A percentile compares a stretch with the other conserved stretches of the same genome.
Evolutionary conservation across 1,284 basidiomycete genomes (phyloP).

Genomic region (Laetiporus sulphureus): DNA sequence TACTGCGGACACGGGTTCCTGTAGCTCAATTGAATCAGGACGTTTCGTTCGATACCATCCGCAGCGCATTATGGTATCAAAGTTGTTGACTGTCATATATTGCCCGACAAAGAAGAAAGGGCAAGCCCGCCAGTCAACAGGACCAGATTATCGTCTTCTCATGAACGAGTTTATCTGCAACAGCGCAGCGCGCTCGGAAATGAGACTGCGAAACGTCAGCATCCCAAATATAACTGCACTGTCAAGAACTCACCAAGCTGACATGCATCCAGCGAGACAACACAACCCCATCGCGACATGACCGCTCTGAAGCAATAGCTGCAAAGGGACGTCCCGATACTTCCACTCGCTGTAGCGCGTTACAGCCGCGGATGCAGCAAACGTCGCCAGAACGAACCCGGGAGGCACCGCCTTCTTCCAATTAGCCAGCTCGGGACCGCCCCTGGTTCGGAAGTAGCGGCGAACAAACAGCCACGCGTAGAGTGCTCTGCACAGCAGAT

Average conservation of each 20-base stretch:
- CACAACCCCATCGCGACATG: conserved; percentile 24
- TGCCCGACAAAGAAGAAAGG: no score
- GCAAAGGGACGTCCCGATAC: conserved; percentile 13
- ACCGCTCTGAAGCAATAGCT: conserved; percentile 18
- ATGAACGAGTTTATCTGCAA: no score
- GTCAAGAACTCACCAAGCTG: conserved; percentile 27
- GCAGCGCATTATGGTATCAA: no score
- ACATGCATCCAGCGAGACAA: conserved; percentile 21
- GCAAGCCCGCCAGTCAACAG: no score
- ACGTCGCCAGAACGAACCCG: conserved; percentile 19
- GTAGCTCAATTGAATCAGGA: no score
- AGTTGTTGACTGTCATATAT: no score
- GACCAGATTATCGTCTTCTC: no score
- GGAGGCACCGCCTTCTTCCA: conserved; percentile 23
- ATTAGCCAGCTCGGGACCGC: conserved; percentile 10
- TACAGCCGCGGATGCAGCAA: conserved; percentile 20
- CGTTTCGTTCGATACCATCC: no score
- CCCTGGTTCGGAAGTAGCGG: conserved; percentile 20
- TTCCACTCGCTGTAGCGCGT: conserved; percentile 22
- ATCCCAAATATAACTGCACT: no score
- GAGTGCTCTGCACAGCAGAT: conserved; percentile 50
- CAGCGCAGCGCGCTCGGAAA: no score
- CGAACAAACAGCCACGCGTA: conserved; percentile 38
- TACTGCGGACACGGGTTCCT: no score
- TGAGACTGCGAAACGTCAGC: no score